Evolutionary conservation across 306 rosid species (phyloP), one percentile per base, ranked within the genome.

Genomic region (Delonix regia): DNA sequence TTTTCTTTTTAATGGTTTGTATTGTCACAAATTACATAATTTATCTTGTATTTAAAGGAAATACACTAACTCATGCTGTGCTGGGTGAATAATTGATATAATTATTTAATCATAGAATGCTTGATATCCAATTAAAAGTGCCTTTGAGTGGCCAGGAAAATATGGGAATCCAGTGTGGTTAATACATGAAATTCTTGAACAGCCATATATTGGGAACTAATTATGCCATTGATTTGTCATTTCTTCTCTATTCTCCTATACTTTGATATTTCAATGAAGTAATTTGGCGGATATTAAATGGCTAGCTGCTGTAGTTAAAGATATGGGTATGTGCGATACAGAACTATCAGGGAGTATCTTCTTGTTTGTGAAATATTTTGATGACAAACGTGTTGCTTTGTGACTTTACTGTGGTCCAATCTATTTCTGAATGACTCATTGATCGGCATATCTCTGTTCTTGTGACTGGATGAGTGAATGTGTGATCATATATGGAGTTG

Each of bases 11-110:
- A 69, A 74, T 64, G 34, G 25, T 38, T 47, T 68, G 21, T 45
- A 22, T 68, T 51, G 64, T 30, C 72, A 7, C 55, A 49, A 57
- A 44, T 59, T 68, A 76, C 47, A 59, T 66, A 38, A 65, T 71
- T 38, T 51, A 78, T 68, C 60, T 21, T 52, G 74, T 5, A 57
- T 57, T 65, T 47, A 57, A 69, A 36, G 41, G 44, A 39, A 76
- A 44, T 28, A 13, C 18, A 61, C 45, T 30, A 44, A 47, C 52
- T 83, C 62, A 2, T 61, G 25, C 27, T 19, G 28, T 38, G 28
- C 24, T 16, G 49, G 25, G 2, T 64, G 48, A 14, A 0, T 18
- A 18, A 19, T 11, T 15, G 33, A 30, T 62, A 15, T 62, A 62
- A 7, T 33, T 62, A 6, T 33, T 62, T 7, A 64, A 64, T 64